Conservation (phyloP, 2,329 filamentous ascomycete species). For the Colletotrichum endophyticum region DNA sequence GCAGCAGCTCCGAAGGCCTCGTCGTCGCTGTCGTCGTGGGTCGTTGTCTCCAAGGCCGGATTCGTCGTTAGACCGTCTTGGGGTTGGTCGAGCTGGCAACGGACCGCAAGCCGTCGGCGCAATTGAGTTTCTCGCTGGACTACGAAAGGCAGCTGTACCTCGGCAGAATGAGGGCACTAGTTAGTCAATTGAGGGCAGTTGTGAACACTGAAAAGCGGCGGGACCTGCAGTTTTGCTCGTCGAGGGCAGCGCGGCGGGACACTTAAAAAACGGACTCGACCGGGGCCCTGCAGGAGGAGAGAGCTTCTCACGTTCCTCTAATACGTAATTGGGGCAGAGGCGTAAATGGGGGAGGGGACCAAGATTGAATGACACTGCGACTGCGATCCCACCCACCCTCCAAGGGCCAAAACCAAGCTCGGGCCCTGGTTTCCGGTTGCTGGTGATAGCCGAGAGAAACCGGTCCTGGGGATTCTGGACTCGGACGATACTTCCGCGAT, state of each 20-base stretch:
- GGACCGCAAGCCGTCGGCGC: background rate
- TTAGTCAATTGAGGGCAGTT: background rate
- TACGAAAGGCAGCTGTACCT: background rate
- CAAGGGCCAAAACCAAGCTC: background rate
- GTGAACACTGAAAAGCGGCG: background rate
- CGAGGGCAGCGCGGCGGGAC: background rate
- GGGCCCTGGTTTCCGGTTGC: conserved; percentile 9
- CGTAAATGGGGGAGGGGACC: background rate
- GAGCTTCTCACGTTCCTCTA: background rate
- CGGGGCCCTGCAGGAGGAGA: background rate
- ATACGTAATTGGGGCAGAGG: conserved; percentile 12
- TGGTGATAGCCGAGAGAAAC: conserved; percentile 24
- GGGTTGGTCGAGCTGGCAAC: background rate
- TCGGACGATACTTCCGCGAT: background rate
- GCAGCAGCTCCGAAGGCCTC: background rate
- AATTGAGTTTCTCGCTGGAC: background rate
- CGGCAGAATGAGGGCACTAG: background rate
- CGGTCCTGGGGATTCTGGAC: background rate
- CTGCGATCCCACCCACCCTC: background rate
- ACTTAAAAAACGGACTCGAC: background rate
- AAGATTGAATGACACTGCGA: background rate
- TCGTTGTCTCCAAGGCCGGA: background rate
- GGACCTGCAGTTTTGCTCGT: background rate
- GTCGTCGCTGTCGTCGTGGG: background rate
- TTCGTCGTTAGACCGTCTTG: background rate